A percentile compares a stretch with the other conserved stretches of the same genome.
Evolutionary conservation across 495 filamentous ascomycete species (phyloP).

Genomic region (Achaetomiella virescens): DNA sequence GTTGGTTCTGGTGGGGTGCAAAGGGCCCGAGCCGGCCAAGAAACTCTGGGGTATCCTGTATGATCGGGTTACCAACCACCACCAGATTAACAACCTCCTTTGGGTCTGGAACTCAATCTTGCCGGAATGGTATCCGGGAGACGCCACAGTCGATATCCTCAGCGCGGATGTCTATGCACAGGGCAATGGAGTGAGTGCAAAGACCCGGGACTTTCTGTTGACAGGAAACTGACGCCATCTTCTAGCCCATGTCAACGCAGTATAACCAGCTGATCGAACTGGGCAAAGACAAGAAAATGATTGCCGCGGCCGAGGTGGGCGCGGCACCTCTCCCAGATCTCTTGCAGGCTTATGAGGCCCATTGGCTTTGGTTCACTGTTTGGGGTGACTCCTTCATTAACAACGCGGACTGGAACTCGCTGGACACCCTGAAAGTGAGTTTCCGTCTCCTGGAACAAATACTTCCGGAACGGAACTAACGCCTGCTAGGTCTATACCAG

Average conservation of each 20-base stretch:
- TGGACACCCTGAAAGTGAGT: constrained; percentile 26
- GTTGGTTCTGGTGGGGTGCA: constrained; percentile 51
- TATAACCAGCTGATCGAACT: constrained; percentile 40
- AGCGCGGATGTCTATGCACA: constrained; percentile 33
- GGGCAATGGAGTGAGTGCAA: constrained; percentile 30
- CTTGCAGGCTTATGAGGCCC: constrained; percentile 36
- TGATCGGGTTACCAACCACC: constrained; percentile 36
- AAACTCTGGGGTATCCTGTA: constrained; percentile 37
- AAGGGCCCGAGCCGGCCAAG: constrained; percentile 42
- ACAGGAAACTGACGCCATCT: neutral
- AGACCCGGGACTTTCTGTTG: neutral
- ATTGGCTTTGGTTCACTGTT: constrained; percentile 44
- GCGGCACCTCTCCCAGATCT: constrained; percentile 37
- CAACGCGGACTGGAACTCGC: constrained; percentile 31
- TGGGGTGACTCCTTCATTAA: constrained; percentile 39
- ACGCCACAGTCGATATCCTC: constrained; percentile 37
- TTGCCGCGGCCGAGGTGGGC: constrained; percentile 42
- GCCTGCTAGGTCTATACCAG: constrained; percentile 24
- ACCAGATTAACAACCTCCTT: constrained; percentile 40
- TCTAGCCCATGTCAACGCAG: constrained; percentile 33
- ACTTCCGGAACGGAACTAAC: neutral
- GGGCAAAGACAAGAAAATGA: constrained; percentile 41
- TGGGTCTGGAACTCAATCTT: constrained; percentile 47
- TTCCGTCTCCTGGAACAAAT: neutral
- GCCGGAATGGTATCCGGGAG: constrained; percentile 43